phyloP scores from a whole-genome alignment of 305 asterid species.

The Withania somnifera region DNA sequence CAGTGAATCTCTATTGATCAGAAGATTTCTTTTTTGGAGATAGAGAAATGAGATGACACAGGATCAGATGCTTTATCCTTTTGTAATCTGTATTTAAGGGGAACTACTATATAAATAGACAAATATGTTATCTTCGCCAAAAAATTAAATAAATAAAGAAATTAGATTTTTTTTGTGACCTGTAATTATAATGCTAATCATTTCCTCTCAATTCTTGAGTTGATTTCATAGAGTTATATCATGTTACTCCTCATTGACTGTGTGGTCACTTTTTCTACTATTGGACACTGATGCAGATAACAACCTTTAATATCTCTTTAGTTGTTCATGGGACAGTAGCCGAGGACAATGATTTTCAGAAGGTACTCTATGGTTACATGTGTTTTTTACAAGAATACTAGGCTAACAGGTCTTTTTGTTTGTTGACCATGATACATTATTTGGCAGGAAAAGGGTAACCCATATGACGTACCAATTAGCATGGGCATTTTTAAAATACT shows the following conservation, averaged over 20 bases:
- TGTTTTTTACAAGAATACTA: background rate
- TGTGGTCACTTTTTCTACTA: background rate
- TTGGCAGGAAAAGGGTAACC: constrained; percentile 61
- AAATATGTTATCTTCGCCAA: no score
- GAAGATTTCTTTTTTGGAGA: background rate
- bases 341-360: constrained; percentile 76
- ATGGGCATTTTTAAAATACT: constrained; percentile 58
- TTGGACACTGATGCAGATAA: constrained; percentile 45
- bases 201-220: background rate
- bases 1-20: background rate
- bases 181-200: background rate
- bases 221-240: background rate
- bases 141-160: background rate
- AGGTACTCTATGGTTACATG: constrained; percentile 26
- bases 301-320: constrained; percentile 84
- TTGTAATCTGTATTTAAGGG: no score
- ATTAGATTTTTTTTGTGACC: background rate
- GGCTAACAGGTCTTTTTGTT: background rate
- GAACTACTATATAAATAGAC: no score
- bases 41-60: no score
- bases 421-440: constrained; percentile 5
- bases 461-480: constrained; percentile 69
- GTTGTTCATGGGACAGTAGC: constrained; percentile 92
- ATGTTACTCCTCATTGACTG: background rate
- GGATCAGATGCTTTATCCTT: no score